Conservation (phyloP, 2,329 filamentous ascomycete genomes). For the Kalaharituber pfeilii region DNA sequence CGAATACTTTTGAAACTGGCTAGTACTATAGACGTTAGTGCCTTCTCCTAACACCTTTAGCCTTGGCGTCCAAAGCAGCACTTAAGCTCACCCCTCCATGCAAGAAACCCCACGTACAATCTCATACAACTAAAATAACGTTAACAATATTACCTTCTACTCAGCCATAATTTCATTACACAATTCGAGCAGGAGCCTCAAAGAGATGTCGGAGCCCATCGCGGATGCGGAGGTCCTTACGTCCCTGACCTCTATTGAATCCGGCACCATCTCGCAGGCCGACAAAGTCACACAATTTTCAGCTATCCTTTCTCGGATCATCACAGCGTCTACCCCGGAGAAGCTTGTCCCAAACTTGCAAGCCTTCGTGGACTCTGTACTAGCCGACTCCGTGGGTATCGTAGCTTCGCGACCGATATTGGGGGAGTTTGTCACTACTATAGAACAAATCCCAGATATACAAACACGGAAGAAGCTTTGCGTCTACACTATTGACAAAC, state of each 20-base stretch:
- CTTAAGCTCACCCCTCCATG: too few species aligned
- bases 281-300: slow-evolving; percentile 41
- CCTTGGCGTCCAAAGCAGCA: too few species aligned
- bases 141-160: too few species aligned
- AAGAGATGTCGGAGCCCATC: not conserved
- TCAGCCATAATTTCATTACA: too few species aligned
- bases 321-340: slow-evolving; percentile 30
- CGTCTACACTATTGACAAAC: slow-evolving; percentile 49
- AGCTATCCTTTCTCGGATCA: slow-evolving; percentile 39
- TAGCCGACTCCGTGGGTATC: slow-evolving; percentile 53
- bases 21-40: too few species aligned
- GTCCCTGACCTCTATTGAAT: slow-evolving; percentile 35
- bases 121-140: too few species aligned
- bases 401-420: slow-evolving; percentile 59
- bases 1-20: too few species aligned
- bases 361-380: slow-evolving; percentile 48
- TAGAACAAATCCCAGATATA: slow-evolving; percentile 42
- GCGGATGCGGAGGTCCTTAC: slow-evolving; percentile 29
- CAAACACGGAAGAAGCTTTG: slow-evolving; percentile 61
- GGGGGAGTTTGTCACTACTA: slow-evolving; percentile 44
- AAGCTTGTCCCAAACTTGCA: slow-evolving; percentile 45
- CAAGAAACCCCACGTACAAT: too few species aligned
- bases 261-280: slow-evolving; percentile 30
- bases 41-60: too few species aligned
- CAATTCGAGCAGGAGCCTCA: too few species aligned